Evolutionary conservation across 2,329 filamentous ascomycete genomes (phyloP).

Genomic region (Claviceps fusiformis): DNA sequence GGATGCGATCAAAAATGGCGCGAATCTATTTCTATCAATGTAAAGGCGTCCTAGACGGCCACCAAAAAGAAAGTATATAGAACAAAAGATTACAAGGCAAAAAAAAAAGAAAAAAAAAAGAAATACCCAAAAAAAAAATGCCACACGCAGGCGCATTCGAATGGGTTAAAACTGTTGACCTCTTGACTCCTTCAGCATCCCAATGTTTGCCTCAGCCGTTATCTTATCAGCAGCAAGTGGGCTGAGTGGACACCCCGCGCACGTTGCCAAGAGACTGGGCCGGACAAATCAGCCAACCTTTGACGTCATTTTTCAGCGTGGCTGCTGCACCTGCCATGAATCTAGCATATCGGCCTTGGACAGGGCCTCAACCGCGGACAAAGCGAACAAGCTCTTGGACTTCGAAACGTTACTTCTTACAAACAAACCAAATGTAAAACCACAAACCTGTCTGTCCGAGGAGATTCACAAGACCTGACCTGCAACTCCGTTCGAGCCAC

Average conservation of each 20-base stretch:
- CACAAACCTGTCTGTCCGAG: not conserved
- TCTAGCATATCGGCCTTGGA: too few species aligned
- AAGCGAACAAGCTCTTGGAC: not conserved
- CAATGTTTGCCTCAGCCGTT: not conserved
- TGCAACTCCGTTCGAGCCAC: not conserved
- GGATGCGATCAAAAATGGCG: too few species aligned
- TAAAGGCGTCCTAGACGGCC: too few species aligned
- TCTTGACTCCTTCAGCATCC: not conserved
- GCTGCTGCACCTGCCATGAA: not conserved
- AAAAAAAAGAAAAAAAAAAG: not conserved
- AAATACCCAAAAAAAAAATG: not conserved
- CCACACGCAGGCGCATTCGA: not conserved
- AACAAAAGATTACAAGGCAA: too few species aligned
- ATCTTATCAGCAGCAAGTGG: not conserved
- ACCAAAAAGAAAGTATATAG: too few species aligned
- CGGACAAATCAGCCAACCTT: not conserved
- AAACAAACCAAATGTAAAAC: not conserved
- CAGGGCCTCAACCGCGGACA: not conserved
- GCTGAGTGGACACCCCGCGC: not conserved
- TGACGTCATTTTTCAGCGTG: not conserved
- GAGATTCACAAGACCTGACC: too few species aligned
- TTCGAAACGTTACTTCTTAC: not conserved
- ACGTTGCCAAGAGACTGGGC: not conserved
- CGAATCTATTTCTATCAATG: too few species aligned
- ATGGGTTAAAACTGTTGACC: not conserved